Conservation (phyloP, 2,329 filamentous ascomycete genomes). For the Phyllosticta capitalensis region DNA sequence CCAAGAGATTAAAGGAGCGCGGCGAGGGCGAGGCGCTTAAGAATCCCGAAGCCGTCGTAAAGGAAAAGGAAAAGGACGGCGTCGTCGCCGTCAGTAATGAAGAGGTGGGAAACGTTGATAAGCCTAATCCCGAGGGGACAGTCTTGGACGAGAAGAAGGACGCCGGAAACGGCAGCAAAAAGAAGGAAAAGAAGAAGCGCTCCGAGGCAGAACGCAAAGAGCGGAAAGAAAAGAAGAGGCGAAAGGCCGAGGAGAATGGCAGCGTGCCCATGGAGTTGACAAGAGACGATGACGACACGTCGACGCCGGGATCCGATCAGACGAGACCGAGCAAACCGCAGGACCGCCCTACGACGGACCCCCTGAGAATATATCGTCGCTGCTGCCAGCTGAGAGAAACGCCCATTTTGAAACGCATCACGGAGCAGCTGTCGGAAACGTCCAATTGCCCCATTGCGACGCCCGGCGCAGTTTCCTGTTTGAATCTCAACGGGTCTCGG, state of each 20-base stretch:
- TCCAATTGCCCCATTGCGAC: slow-evolving; percentile 53
- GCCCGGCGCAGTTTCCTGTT: slow-evolving; percentile 67
- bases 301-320: slow-evolving; percentile 12
- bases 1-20: slow-evolving; percentile 53
- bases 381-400: slow-evolving; percentile 93
- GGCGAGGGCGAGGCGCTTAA: slow-evolving; percentile 69
- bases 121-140: slow-evolving; percentile 31
- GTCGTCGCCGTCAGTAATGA: slow-evolving; percentile 24
- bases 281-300: slow-evolving; percentile 47
- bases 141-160: slow-evolving; percentile 25
- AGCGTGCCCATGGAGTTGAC: slow-evolving; percentile 75
- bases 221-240: slow-evolving; percentile 78
- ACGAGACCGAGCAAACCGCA: slow-evolving; percentile 42
- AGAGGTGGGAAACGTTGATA: slow-evolving; percentile 33
- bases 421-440: slow-evolving; percentile 70
- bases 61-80: slow-evolving; percentile 47
- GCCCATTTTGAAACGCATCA: slow-evolving; percentile 82
- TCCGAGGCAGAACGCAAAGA: slow-evolving; percentile 90
- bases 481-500: slow-evolving; percentile 78
- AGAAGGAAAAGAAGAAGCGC: slow-evolving; percentile 93
- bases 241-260: slow-evolving; percentile 79
- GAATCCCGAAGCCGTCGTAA: slow-evolving; percentile 45
- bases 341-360: slow-evolving; percentile 74
- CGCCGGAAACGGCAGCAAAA: slow-evolving; percentile 44
- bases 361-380: slow-evolving; percentile 81